These are phyloP conservation scores for Rhynchosporium graminicola DNA, from an alignment of 2,329 filamentous ascomycete genomes.

Conservation along the genomic window DNA sequence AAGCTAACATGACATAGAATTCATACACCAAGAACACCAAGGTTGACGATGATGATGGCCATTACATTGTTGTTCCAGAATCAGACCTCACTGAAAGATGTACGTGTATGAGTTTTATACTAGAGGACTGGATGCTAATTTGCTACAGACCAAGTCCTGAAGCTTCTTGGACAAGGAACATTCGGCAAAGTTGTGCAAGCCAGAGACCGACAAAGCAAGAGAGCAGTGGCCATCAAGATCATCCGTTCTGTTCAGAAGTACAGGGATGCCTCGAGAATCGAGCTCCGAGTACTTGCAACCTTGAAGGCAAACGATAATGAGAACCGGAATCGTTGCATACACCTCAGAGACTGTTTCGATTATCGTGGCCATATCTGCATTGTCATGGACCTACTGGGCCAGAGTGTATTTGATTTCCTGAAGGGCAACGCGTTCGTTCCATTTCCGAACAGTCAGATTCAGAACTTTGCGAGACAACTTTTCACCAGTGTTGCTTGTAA, in stretches of 20 bases:
- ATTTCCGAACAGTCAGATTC: slow-evolving; percentile 97
- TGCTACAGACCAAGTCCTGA: slow-evolving; percentile 75
- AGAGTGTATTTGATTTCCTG: slow-evolving; percentile 97
- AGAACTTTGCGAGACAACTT: slow-evolving; percentile 91
- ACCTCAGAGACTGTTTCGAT: slow-evolving; percentile 95
- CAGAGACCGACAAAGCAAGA: slow-evolving; percentile 73
- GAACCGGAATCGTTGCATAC: slow-evolving; percentile 95
- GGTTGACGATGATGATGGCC: slow-evolving; percentile 93
- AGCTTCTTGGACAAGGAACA: slow-evolving; percentile 91
- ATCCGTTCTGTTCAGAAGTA: slow-evolving; percentile 99
- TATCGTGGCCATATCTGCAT: slow-evolving; percentile 96
- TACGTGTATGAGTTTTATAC: slow-evolving; percentile 51
- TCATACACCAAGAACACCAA: slow-evolving; percentile 62
- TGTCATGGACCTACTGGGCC: slow-evolving; percentile 75
- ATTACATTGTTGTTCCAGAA: slow-evolving; percentile 91
- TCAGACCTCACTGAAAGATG: slow-evolving; percentile 86
- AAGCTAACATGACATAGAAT: slow-evolving; percentile 37
- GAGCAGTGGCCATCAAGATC: slow-evolving; percentile 91
- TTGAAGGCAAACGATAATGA: slow-evolving; percentile 86
- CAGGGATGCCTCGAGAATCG: slow-evolving; percentile 91
- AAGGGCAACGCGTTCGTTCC: slow-evolving; percentile 95
- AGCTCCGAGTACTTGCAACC: slow-evolving; percentile 88
- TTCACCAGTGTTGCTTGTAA: slow-evolving; percentile 98
- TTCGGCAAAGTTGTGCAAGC: slow-evolving; percentile 98
- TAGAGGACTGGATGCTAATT: slow-evolving; percentile 33